Percentiles rank a stretch among this genome's conserved stretches.
phyloP scores from a whole-genome alignment of 2,329 filamentous ascomycete genomes.

The Neopestalotiopsis rosae region DNA sequence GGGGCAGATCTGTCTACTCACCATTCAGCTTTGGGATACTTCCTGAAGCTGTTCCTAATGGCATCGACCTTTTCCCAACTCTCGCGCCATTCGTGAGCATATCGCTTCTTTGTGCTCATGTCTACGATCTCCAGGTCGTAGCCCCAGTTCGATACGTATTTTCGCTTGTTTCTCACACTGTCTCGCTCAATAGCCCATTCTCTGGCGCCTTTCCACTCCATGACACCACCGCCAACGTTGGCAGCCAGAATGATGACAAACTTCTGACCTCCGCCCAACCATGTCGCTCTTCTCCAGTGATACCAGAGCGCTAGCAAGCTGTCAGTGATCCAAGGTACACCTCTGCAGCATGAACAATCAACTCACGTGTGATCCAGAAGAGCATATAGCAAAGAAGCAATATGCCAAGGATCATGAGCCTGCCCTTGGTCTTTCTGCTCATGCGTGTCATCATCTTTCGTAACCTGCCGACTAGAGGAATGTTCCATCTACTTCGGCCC shows the following conservation, averaged over 20 bases:
- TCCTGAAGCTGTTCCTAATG: conserved; percentile 84
- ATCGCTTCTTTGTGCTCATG: conserved; percentile 98
- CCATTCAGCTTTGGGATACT: conserved; percentile 97
- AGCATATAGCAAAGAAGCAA: conserved; percentile 67
- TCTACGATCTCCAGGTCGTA: conserved; percentile 97
- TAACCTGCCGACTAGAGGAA: conserved; percentile 54
- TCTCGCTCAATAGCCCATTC: conserved; percentile 99
- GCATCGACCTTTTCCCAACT: conserved; percentile 99
- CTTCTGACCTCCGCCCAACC: conserved; percentile 84
- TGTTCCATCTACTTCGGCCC: conserved; percentile 61
- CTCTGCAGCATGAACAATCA: conserved; percentile 4
- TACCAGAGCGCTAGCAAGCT: conserved; percentile 53
- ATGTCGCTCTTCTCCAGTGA: conserved; percentile 73
- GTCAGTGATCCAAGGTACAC: conserved; percentile 25
- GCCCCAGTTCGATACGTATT: conserved; percentile 86
- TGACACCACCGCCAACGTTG: conserved; percentile 94
- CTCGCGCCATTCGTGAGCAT: conserved; percentile 98
- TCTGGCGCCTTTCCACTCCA: conserved; percentile 97
- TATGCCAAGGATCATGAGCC: conserved; percentile 62
- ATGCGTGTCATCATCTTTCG: conserved; percentile 54
- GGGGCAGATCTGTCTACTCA: conserved; percentile 50
- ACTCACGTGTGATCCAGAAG: conserved; percentile 78
- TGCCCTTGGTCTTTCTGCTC: conserved; percentile 69
- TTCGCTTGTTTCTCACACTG: conserved; percentile 93
- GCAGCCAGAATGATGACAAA: conserved; percentile 92